Base-by-base conservation (phyloP, 108 stramenopile species). In the Fragilaria crotonensis region DNA sequence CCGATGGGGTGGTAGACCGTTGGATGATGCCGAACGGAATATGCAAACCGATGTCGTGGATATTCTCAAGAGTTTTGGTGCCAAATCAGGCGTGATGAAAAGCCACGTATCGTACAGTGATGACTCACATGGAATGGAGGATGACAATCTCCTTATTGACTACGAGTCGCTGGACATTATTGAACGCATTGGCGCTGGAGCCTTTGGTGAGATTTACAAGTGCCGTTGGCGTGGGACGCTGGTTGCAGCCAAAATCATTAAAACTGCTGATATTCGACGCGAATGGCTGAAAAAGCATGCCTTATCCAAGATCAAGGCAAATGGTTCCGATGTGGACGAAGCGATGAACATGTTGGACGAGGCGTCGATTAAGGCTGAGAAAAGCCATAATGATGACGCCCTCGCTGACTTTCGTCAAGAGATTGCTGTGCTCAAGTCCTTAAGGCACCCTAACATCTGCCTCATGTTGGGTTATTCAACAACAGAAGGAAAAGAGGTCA, bases 131-230 rank as follows among this genome's bases (percentile, higher is more conserved):
- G 25, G 47, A 5, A 59, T 25, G 29, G 44, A 44, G 11, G 76
- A 72, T 45, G 76, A 81, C 22, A 85, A 89, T 57, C 54, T 93
- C n/a, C 54, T 73, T 30, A 79, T 93, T n/a, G 78, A 73, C 7
- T 93, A 86, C 56, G 59, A 65, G 1, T 87, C 89, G 57, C 60
- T 93, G 7, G 88, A 88, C 45, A 84, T 88, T 84, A 75, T 93
- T 48, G 92, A 93, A 54, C 70, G 77, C 32, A 93, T 93, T 50
- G 92, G 92, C 9, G 70, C 80, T 9, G 92, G 92, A 22, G 88
- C 87, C 5, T 93, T 93, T 70, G 92, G 92, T 52, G 92, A 93
- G 59, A 89, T 93, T 48, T 93, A 83, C 71, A 93, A 89, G 54
- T 87, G 79, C 60, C 76, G 74, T 19, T 95, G 93, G 93, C 60